Percentiles rank a stretch among this genome's conserved stretches.
These are phyloP conservation scores for Patellifolia procumbens DNA, from an alignment of 179 eudicot genomes.

Conservation along the genomic window DNA sequence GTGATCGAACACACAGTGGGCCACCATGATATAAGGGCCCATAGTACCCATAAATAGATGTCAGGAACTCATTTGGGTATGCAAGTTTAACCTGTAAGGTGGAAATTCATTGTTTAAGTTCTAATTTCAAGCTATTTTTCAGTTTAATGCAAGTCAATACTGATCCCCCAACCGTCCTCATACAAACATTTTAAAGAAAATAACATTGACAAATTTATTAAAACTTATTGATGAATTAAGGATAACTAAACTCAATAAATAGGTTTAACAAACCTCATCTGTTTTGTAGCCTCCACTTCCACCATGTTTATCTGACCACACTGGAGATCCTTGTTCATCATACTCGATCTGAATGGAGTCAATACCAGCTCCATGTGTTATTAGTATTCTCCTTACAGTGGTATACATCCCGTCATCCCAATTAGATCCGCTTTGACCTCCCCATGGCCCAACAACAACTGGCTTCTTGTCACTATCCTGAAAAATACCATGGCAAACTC, in stretches of 20 bases:
- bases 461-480: conserved; percentile 41
- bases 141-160: not conserved
- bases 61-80: conserved; percentile 67
- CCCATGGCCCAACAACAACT: conserved; percentile 72
- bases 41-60: conserved; percentile 59
- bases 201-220: not conserved
- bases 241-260: not conserved
- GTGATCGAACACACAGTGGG: conserved; percentile 51
- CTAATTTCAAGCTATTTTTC: not conserved
- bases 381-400: conserved; percentile 50
- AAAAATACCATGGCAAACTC: conserved; percentile 22
- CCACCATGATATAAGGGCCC: conserved; percentile 57
- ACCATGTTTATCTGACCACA: conserved; percentile 76
- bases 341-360: conserved; percentile 77
- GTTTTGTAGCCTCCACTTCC: conserved; percentile 66
- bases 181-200: not conserved
- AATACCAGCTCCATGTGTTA: conserved; percentile 68
- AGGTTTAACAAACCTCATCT: conserved; percentile 49
- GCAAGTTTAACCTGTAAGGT: conserved; percentile 61
- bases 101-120: not conserved
- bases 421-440: conserved; percentile 55
- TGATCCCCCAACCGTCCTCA: not conserved
- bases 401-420: conserved; percentile 80
- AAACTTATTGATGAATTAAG: not conserved
- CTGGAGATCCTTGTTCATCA: conserved; percentile 51